Percentiles rank a stretch among this genome's conserved stretches.
phyloP scores from a whole-genome alignment of 768 basidiomycete genomes.

The Amanita jacksonii region DNA sequence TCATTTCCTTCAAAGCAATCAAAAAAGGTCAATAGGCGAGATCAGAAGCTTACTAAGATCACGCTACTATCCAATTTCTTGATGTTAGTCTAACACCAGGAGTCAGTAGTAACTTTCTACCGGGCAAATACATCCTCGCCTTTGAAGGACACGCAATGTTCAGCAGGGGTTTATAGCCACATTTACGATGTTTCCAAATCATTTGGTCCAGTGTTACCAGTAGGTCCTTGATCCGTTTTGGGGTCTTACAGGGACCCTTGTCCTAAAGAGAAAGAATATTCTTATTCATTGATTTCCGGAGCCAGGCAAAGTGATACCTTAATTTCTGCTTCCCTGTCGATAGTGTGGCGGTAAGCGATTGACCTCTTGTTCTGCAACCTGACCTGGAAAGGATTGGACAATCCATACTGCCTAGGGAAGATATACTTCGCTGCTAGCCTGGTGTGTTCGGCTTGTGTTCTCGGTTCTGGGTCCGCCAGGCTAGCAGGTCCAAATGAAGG shows the following conservation, averaged over 20 bases:
- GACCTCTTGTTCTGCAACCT: constrained; percentile 14
- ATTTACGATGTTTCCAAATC: constrained; percentile 58
- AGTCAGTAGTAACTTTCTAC: background rate
- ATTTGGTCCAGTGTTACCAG: constrained; percentile 49
- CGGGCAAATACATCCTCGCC: constrained; percentile 24
- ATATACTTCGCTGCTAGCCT: constrained; percentile 74
- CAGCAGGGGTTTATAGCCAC: constrained; percentile 57
- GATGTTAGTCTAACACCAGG: background rate
- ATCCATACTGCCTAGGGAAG: constrained; percentile 71
- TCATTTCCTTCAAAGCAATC: constrained; percentile 45
- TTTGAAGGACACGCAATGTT: constrained; percentile 71
- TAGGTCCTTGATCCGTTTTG: constrained; percentile 53
- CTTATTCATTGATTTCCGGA: background rate
- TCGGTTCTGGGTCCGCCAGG: constrained; percentile 33
- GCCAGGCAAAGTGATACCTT: constrained; percentile 31
- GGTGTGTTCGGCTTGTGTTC: constrained; percentile 36
- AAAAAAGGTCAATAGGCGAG: background rate
- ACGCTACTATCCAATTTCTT: constrained; percentile 5
- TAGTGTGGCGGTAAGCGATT: constrained; percentile 38
- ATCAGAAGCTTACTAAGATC: constrained; percentile 2
- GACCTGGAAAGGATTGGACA: constrained; percentile 49
- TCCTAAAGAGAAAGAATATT: constrained; percentile 17
- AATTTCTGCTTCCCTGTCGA: constrained; percentile 61
- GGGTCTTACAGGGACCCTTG: constrained; percentile 54
- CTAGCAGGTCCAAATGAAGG: constrained; percentile 31